Evolutionary conservation across 768 basidiomycete genomes (phyloP).

Genomic region (Russula compacta): DNA sequence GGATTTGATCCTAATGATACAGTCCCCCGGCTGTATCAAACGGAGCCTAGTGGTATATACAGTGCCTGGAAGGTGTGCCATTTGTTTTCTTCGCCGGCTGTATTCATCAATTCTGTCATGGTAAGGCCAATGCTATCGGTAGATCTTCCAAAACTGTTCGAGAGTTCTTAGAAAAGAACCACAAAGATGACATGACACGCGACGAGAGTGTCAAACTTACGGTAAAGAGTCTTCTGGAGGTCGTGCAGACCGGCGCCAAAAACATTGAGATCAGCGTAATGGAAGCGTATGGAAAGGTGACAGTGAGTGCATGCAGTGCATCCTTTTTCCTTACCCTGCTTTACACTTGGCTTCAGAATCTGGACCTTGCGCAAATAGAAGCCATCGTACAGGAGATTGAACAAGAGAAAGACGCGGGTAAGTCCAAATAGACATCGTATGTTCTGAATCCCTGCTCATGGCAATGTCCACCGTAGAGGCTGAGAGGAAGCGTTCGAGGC

Average conservation of each 20-base stretch:
- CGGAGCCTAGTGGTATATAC: conserved; percentile 96
- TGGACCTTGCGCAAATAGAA: conserved; percentile 83
- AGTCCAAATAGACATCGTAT: conserved; percentile 22
- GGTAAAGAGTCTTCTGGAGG: conserved; percentile 90
- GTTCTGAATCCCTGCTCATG: neutral
- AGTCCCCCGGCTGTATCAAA: conserved; percentile 85
- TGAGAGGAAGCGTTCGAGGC: conserved; percentile 82
- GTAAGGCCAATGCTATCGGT: conserved; percentile 92
- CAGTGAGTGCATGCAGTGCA: conserved; percentile 41
- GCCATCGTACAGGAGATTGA: conserved; percentile 89
- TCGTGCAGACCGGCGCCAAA: conserved; percentile 99
- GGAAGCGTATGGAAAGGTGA: conserved; percentile 90
- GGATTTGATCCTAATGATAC: conserved; percentile 94
- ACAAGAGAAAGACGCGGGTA: conserved; percentile 92
- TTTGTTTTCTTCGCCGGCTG: neutral
- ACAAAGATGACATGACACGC: conserved; percentile 79
- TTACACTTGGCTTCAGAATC: conserved; percentile 42
- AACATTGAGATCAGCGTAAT: conserved; percentile 99
- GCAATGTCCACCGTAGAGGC: conserved; percentile 51
- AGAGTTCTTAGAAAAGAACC: conserved; percentile 97
- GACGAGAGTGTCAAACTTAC: conserved; percentile 93
- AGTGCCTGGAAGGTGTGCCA: conserved; percentile 87
- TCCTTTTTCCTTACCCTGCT: neutral
- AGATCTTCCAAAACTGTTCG: conserved; percentile 97
- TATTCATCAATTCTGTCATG: neutral